Base-by-base conservation (phyloP, 305 asterid species). In the Fraxinus angustifolia region DNA sequence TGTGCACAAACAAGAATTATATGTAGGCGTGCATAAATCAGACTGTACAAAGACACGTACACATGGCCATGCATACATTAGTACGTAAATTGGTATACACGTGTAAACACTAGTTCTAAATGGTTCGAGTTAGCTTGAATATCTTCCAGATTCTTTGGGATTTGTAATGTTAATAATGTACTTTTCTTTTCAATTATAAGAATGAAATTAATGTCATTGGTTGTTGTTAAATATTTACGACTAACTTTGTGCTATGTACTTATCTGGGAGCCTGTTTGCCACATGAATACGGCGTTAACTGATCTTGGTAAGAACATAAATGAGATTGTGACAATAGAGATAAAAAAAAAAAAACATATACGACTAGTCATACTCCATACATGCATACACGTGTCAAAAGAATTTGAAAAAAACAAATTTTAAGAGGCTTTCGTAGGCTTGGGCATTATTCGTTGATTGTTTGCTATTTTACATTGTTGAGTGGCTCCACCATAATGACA, bases 71-170 rank as follows among this genome's bases (percentile, higher is more conserved):
- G 62, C 65, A 76, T 31, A 58, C 71, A 65, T 60, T 40, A 5
- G 60, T 53, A 31, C 33, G n/a, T 58, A 35, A 12, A 76, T 65
- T 70, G 78, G 84, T 79, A 77, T 78, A 45, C 75, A 74, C 23
- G 1, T 50, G 78, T 74, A 73, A 8, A 34, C 62, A 31, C 33
- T 30, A 8, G 65, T 48, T 34, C 38, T 53, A 53, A 17, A 53
- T 53, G 8, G 23, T n/a, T 53, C 23, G 21, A 53, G 62, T n/a
- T 53, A 6, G 62, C 62, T 53, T 16, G 23, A 53, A 53, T 53
- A 53, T 53, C 23, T 53, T 53, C 62, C 21, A 4, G 10, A 16
- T 53, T 53, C 62, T 53, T 53, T n/a, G 62, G 62, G 62, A n/a
- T n/a, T 50, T 53, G 23, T 53, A 1, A 53, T 53, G 23, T 50